These are phyloP conservation scores for Lithocarpus polystachyus DNA, from an alignment of 306 rosid species.

Conservation along the genomic window DNA sequence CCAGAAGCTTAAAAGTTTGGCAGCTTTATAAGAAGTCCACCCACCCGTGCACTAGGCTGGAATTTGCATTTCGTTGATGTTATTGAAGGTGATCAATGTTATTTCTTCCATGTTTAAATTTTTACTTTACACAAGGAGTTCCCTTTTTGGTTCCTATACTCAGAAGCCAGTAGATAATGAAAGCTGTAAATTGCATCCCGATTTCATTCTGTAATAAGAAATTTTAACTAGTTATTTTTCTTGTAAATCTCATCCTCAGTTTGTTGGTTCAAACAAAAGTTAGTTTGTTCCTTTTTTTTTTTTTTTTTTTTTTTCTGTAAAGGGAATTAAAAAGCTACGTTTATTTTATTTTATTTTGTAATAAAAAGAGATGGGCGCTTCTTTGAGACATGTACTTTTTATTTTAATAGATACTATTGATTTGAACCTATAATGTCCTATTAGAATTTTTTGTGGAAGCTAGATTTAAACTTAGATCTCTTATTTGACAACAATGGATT, in stretches of 20 bases:
- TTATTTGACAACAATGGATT: too few relatives aligned
- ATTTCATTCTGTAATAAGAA: conserved; percentile 25
- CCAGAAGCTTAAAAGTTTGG: conserved; percentile 59
- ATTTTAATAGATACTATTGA: too few relatives aligned
- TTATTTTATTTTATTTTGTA: background rate
- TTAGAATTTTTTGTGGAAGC: too few relatives aligned
- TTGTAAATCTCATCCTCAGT: conserved; percentile 32
- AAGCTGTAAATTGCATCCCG: conserved; percentile 34
- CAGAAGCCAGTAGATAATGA: conserved; percentile 19
- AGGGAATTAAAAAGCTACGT: background rate
- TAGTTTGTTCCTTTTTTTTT: background rate
- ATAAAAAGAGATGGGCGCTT: background rate
- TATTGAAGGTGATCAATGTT: background rate
- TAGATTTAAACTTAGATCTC: too few relatives aligned
- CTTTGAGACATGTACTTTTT: background rate
- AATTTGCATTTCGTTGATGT: conserved; percentile 8
- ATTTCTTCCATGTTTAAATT: conserved; percentile 1
- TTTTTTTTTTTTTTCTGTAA: background rate
- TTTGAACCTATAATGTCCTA: too few relatives aligned
- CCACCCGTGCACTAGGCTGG: conserved; percentile 12
- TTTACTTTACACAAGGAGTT: conserved; percentile 1
- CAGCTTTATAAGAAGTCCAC: conserved; percentile 21
- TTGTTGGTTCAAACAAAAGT: background rate
- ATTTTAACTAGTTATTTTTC: conserved; percentile 12
- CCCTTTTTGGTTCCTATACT: background rate